These are phyloP conservation scores for Amaranthus cruentus DNA, from an alignment of 148 eudicot species.

Conservation along the genomic window DNA sequence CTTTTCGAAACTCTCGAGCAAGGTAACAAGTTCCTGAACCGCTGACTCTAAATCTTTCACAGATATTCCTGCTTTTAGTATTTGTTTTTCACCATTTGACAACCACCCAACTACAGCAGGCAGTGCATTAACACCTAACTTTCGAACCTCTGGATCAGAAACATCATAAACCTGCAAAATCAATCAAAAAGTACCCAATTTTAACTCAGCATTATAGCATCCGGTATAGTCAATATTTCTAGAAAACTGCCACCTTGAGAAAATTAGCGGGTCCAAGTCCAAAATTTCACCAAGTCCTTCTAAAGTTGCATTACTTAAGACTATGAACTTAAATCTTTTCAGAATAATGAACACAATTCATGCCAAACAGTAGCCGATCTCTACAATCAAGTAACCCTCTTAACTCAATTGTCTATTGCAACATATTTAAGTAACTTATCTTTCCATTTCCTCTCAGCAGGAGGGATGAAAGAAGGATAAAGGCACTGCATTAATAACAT, in stretches of 20 bases:
- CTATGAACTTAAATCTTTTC: background rate
- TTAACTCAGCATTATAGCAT: background rate
- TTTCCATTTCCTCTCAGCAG: background rate
- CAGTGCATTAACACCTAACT: slow-evolving; percentile 61
- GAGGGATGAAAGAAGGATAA: background rate
- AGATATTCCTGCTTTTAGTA: slow-evolving; percentile 62
- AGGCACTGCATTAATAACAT: background rate
- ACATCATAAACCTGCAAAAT: slow-evolving; percentile 57
- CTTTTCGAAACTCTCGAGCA: slow-evolving; percentile 71
- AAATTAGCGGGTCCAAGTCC: background rate
- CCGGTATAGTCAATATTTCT: background rate
- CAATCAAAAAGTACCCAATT: background rate
- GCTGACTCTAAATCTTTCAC: slow-evolving; percentile 81
- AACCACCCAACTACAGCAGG: slow-evolving; percentile 95
- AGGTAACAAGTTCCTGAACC: slow-evolving; percentile 60
- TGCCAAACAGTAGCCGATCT: too few relatives aligned
- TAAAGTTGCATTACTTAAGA: background rate
- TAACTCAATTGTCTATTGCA: too few relatives aligned
- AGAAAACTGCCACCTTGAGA: background rate
- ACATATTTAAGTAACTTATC: background rate
- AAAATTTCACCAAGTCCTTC: background rate
- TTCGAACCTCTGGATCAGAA: slow-evolving; percentile 53
- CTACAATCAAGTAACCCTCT: too few relatives aligned
- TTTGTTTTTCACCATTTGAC: slow-evolving; percentile 70
- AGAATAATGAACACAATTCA: background rate